Evolutionary conservation across 1,139 yeast species (phyloP).

Genomic region (Blastobotrys buckinghamii): DNA sequence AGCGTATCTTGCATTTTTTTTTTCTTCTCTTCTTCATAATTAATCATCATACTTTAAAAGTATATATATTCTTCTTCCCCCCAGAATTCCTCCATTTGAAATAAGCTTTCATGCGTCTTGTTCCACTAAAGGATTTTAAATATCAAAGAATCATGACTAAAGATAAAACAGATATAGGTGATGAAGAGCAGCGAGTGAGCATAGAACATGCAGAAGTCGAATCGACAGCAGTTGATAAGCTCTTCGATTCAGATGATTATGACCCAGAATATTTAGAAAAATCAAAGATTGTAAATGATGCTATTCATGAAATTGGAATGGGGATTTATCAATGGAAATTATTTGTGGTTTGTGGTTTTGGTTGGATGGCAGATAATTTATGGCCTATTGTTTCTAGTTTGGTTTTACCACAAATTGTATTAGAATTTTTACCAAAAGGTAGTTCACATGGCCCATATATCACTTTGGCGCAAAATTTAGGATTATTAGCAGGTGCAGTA

Average conservation of each 20-base stretch:
- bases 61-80: neutral
- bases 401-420: conserved; percentile 27
- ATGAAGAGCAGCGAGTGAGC: no score
- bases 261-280: conserved; percentile 16
- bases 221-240: conserved; percentile 8
- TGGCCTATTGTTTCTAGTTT: conserved; percentile 43
- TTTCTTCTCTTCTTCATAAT: no score
- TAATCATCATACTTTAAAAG: neutral
- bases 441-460: conserved; percentile 35
- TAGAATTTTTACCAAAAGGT: conserved; percentile 15
- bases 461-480: conserved; percentile 34
- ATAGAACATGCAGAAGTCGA: neutral
- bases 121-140: no score
- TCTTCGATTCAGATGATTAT: conserved; percentile 14
- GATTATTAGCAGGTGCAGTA: conserved; percentile 50
- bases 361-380: conserved; percentile 55
- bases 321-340: conserved; percentile 22
- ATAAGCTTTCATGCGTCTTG: no score
- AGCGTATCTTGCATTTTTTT: no score
- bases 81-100: neutral
- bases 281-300: conserved; percentile 22
- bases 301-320: conserved; percentile 22
- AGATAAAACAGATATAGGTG: no score
- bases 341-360: conserved; percentile 41
- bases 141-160: no score